These are phyloP conservation scores for Ustilago trichophora DNA, from an alignment of 1,284 basidiomycete genomes.

Conservation along the genomic window DNA sequence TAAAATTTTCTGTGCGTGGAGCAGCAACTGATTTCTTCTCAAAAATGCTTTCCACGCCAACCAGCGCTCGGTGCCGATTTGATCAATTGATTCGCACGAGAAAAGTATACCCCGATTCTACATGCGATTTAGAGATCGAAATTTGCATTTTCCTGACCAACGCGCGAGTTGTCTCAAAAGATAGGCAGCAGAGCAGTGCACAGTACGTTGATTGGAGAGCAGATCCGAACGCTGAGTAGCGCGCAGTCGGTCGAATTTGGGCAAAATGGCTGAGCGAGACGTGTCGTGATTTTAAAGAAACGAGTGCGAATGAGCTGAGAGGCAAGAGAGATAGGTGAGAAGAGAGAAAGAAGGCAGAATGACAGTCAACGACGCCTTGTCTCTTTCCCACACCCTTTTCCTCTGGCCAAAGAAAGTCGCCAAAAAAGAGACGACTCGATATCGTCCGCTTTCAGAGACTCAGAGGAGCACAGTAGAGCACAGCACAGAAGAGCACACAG, in stretches of 20 bases:
- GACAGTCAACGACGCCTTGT: too few species aligned
- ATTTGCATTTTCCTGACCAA: neutral
- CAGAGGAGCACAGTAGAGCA: too few species aligned
- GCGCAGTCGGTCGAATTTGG: neutral
- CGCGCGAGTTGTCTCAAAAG: neutral
- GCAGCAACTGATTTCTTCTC: conserved; percentile 2
- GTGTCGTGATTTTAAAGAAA: conserved; percentile 24
- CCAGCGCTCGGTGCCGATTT: neutral
- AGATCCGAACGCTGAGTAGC: neutral
- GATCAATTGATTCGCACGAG: conserved; percentile 9
- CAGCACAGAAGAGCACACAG: too few species aligned
- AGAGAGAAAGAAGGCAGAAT: too few species aligned
- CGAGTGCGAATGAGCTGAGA: conserved; percentile 11
- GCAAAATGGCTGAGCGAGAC: conserved; percentile 5
- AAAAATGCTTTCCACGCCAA: neutral
- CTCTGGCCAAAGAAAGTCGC: too few species aligned
- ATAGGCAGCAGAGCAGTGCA: conserved; percentile 13
- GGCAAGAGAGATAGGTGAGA: too few species aligned
- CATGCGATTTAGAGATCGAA: neutral
- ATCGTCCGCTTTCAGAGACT: too few species aligned
- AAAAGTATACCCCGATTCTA: conserved; percentile 1
- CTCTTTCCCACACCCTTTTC: too few species aligned
- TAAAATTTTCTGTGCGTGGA: conserved; percentile 30
- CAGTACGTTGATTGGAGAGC: too few species aligned
- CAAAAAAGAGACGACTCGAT: too few species aligned